Evolutionary conservation across 352 stramenopile genomes (phyloP).

Genomic region (Globisporangium sylvaticum): DNA sequence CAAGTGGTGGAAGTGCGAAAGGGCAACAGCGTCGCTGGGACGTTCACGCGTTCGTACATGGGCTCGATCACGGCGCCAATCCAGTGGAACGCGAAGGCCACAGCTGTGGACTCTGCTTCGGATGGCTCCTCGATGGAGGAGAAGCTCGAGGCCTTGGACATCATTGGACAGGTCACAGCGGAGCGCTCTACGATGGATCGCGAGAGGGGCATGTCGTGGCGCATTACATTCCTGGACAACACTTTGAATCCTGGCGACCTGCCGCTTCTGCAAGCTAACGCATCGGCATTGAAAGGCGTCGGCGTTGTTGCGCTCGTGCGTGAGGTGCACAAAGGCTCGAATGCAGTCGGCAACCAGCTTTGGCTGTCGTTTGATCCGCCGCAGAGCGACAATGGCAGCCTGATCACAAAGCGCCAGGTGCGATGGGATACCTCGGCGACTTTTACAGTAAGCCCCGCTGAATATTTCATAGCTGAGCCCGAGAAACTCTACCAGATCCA

Average conservation of each 20-base stretch:
- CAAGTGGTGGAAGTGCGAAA: slow-evolving; percentile 61
- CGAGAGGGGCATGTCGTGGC: slow-evolving; percentile 60
- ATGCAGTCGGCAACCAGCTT: slow-evolving; percentile 63
- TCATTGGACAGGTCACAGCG: slow-evolving; percentile 44
- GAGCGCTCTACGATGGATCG: slow-evolving; percentile 35
- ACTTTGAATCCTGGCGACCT: slow-evolving; percentile 60
- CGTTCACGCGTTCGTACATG: slow-evolving; percentile 56
- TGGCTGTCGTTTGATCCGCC: slow-evolving; percentile 77
- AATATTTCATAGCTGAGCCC: slow-evolving; percentile 48
- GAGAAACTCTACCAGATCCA: slow-evolving; percentile 52
- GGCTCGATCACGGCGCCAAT: slow-evolving; percentile 38
- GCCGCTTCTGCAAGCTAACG: slow-evolving; percentile 37
- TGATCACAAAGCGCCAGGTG: slow-evolving; percentile 62
- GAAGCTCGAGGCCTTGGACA: slow-evolving; percentile 56
- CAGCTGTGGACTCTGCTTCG: slow-evolving; percentile 22
- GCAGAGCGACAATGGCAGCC: slow-evolving; percentile 53
- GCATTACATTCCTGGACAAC: slow-evolving; percentile 77
- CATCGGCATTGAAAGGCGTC: slow-evolving; percentile 29
- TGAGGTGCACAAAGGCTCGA: slow-evolving; percentile 64
- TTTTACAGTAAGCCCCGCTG: slow-evolving; percentile 45
- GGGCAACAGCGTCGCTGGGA: slow-evolving; percentile 60
- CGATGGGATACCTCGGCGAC: slow-evolving; percentile 56
- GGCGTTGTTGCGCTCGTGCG: slow-evolving; percentile 38
- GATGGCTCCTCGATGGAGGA: slow-evolving; percentile 72
- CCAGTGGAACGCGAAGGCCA: slow-evolving; percentile 42